Evolutionary conservation across 495 filamentous ascomycete species (phyloP).

Genomic region (Mytilinidion resinicola): DNA sequence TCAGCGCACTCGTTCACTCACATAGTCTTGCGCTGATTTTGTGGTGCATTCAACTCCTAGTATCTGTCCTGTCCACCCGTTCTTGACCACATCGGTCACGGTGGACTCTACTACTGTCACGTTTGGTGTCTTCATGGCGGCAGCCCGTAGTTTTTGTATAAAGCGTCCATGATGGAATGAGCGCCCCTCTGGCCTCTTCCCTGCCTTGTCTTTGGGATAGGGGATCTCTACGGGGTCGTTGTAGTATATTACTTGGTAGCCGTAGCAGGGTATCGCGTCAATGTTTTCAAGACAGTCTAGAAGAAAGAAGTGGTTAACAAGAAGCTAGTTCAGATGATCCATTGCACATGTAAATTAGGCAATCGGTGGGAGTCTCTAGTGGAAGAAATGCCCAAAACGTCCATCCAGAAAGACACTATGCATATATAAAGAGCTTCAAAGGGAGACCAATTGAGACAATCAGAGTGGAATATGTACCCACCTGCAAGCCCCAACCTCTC

Average conservation of each 20-base stretch:
- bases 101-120: slow-evolving; percentile 47
- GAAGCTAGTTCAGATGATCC: too few relatives aligned
- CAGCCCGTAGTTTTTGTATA: slow-evolving; percentile 35
- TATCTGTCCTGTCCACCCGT: slow-evolving; percentile 42
- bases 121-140: slow-evolving; percentile 35
- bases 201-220: slow-evolving; percentile 45
- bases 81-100: slow-evolving; percentile 41
- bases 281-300: slow-evolving; percentile 78
- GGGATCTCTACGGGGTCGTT: slow-evolving; percentile 70
- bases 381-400: too few relatives aligned
- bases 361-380: too few relatives aligned
- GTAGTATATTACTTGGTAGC: slow-evolving; percentile 84
- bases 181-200: slow-evolving; percentile 37
- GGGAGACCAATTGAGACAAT: too few relatives aligned
- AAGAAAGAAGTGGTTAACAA: background rate
- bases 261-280: slow-evolving; percentile 72
- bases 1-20: slow-evolving; percentile 12
- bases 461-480: slow-evolving; percentile 2
- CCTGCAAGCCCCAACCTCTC: slow-evolving; percentile 64
- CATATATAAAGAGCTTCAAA: background rate
- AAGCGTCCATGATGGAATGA: slow-evolving; percentile 44
- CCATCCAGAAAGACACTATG: background rate
- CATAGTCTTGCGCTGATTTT: slow-evolving; percentile 50
- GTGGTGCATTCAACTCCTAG: slow-evolving; percentile 70
- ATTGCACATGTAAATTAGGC: too few relatives aligned